These are phyloP conservation scores for Mycena floridula DNA, from an alignment of 768 basidiomycete genomes.

Conservation along the genomic window DNA sequence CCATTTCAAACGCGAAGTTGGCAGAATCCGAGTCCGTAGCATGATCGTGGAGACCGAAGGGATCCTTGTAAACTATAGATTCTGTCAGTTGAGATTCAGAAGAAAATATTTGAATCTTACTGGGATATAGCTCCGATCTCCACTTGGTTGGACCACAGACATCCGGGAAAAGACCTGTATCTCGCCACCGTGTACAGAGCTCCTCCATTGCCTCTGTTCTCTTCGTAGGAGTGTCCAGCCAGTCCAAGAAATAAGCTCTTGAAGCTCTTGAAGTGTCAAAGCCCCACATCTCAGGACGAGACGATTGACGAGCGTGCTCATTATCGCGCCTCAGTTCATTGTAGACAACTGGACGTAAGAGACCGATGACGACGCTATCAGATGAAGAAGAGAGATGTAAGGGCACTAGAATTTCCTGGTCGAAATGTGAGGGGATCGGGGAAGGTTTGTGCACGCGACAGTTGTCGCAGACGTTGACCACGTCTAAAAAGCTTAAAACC, in stretches of 20 bases:
- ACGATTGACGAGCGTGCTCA: constrained; percentile 18
- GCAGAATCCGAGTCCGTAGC: constrained; percentile 24
- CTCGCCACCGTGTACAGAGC: constrained; percentile 73
- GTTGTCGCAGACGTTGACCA: constrained; percentile 72
- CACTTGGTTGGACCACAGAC: constrained; percentile 75
- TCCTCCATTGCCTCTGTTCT: constrained; percentile 48
- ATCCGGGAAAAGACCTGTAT: constrained; percentile 51
- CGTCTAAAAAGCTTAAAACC: constrained; percentile 62
- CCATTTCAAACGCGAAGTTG: constrained; percentile 84
- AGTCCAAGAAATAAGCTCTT: constrained; percentile 42
- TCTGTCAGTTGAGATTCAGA: no score
- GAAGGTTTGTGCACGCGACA: constrained; percentile 33
- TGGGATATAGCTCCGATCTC: constrained; percentile 84
- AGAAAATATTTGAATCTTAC: no score
- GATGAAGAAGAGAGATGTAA: constrained; percentile 47
- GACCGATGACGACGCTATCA: constrained; percentile 51
- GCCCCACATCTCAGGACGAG: constrained; percentile 33
- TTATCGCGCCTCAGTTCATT: constrained; percentile 50
- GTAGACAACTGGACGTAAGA: constrained; percentile 54
- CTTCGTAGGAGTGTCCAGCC: constrained; percentile 47
- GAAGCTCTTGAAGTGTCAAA: constrained; percentile 13
- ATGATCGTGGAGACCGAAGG: constrained; percentile 53
- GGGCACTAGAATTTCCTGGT: constrained; percentile 44
- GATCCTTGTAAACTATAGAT: constrained; percentile 63
- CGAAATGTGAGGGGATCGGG: constrained; percentile 22